Conservation (phyloP, 2,329 filamentous ascomycete species). For the Ciborinia camelliae region DNA sequence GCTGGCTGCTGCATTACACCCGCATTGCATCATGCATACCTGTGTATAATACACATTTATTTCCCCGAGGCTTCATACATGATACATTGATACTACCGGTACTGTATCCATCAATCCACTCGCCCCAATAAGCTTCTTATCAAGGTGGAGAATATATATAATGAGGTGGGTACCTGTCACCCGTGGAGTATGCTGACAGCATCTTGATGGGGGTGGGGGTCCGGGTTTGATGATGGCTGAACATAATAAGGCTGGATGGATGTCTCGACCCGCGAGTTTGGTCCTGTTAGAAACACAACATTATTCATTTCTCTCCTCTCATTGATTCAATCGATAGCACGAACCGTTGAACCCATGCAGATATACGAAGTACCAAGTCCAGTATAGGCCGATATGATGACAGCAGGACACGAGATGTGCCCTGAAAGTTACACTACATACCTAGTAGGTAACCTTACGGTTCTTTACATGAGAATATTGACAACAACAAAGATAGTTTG, state of each 20-base stretch:
- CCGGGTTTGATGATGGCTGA: no score
- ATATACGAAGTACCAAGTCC: no score
- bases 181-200: neutral
- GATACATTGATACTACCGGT: no score
- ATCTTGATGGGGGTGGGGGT: neutral
- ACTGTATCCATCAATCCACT: neutral
- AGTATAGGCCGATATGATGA: neutral
- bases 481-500: neutral
- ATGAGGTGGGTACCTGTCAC: neutral
- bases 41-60: no score
- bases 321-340: neutral
- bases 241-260: no score
- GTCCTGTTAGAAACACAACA: neutral
- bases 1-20: no score
- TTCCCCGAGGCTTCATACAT: slow-evolving; percentile 2
- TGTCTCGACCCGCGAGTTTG: slow-evolving; percentile 4
- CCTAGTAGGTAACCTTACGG: no score
- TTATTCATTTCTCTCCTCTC: neutral
- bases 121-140: neutral
- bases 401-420: no score
- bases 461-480: neutral
- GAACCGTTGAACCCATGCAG: no score
- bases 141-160: neutral
- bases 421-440: neutral
- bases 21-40: no score